Conservation (phyloP, 352 stramenopile species). For the Thalassiosira exigua region DNA sequence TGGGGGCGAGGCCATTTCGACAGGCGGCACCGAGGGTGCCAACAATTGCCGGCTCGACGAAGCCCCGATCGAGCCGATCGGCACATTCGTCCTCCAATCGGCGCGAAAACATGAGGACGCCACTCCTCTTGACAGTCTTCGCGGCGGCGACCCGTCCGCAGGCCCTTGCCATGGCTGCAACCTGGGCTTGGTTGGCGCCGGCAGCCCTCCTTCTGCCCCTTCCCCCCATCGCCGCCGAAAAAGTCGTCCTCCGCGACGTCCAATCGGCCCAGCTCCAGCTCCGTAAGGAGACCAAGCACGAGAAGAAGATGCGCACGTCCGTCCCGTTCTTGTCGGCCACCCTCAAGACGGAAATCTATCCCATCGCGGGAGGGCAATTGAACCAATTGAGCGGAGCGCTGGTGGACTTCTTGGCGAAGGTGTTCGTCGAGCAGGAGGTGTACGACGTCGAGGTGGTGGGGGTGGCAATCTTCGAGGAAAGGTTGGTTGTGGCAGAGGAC, state of each 20-base stretch:
- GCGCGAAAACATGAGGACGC: not conserved
- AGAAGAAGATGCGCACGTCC: no score
- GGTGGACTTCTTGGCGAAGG: constrained; percentile 40
- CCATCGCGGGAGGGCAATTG: not conserved
- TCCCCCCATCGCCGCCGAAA: not conserved
- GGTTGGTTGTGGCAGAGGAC: constrained; percentile 47
- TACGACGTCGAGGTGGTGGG: constrained; percentile 47
- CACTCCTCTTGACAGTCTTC: not conserved
- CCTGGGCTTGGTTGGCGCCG: no score
- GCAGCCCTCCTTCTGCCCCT: no score
- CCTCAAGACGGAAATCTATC: constrained; percentile 25
- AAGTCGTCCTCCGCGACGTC: not conserved
- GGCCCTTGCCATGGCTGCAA: no score
- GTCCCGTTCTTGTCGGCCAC: constrained; percentile 51
- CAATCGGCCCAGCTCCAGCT: not conserved
- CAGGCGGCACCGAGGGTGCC: no score
- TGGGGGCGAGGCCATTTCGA: no score
- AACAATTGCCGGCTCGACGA: not conserved
- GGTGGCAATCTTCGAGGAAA: constrained; percentile 53
- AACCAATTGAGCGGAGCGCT: constrained; percentile 19
- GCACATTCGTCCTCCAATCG: not conserved
- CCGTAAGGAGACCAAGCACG: no score
- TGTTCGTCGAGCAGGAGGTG: constrained; percentile 48
- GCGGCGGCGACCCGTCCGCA: not conserved
- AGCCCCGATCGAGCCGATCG: not conserved